Base-by-base conservation (phyloP, 164 flowering plant genomes). In the Amborella trichopoda region DNA sequence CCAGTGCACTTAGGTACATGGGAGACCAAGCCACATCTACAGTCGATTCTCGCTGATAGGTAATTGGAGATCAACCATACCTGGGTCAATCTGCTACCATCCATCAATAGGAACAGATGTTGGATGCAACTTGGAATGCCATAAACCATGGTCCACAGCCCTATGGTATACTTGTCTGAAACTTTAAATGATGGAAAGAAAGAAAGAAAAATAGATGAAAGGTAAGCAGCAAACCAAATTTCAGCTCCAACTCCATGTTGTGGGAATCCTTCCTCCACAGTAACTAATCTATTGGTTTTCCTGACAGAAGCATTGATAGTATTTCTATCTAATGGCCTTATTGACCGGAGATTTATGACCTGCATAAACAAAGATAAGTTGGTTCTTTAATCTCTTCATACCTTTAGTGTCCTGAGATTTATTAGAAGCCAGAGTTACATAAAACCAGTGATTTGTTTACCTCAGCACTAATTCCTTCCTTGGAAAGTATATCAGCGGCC, bases 201-300 rank as follows among this genome's bases (percentile, higher is more conserved):
- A 24, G 19, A 2, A 36, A 3, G 23, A 13, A 37, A 20, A 23
- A 21, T 6, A 38, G 4, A 26, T 9, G 22, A 49, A 45, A 58
- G 52, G 41, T 46, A 48, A 19, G 24, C 28, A 20, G 24, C 60
- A 34, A 54, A 82, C 99, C 99, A 84, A 61, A 91, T 91, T 67
- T 91, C 99, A 42, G 96, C 94, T 6, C 96, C 95, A 55, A 91
- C 91, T 45, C 96, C 96, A 61, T 87, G 95, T 62, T 91, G 99
- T 46, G 96, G 99, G 51, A 87, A 78, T 21, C 94, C 99, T 72
- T 91, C 99, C 58, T 91, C 99, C 26, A 87, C 77, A 2, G 99
- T 87, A 6, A 91, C 83, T 25, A 91, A 70, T 52, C 96, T 72
- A 64, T 76, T 91, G 17, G 99, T 91, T 69, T 91, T 91, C 69